Base-by-base conservation (phyloP, 2,329 filamentous ascomycete species). In the Colletotrichum simmondsii region DNA sequence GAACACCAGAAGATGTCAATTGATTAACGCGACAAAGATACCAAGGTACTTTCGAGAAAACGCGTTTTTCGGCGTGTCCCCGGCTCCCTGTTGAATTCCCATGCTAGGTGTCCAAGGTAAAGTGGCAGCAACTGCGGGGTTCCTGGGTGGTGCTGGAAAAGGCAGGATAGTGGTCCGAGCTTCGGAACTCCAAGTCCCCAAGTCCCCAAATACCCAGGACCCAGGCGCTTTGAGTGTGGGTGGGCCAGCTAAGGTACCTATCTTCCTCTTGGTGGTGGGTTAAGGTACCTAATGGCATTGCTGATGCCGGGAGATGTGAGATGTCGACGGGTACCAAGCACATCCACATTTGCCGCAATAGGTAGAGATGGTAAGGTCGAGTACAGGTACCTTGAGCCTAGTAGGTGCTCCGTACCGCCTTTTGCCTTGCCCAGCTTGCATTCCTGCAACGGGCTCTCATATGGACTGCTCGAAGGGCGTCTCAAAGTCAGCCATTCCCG, bases 61-160 rank as follows among this genome's bases (percentile, higher is more conserved):
- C 68, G 68, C 64, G 68, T 70, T 70, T 70, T 72, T 70, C 49
- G 59, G 65, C 59, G 69, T 59, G 24, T 16, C 59, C 24, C 60
- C 19, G 19, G 26, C 8, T 49, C 30, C 53, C 57, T 12, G 46
- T 24, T 7, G 6, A 42, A 49, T 49, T 49, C 42, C 42, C 42
- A 49, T 49, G 19, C 19, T 49, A 3, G 42, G 8, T 49, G 42
- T 49, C 42, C 42, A 49, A 49, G 42, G 42, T 35, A 56, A 68
- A 53, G 28, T 59, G 19, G 58, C 53, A 69, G 53, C 28, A 60
- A 58, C 58, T 72, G 70, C 70, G 65, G 70, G 70, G 65, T 72
- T 56, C 59, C 68, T 30, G 28, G 22, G 19, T 58, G 46, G n/a
- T 60, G n/a, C 59, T n/a, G 16, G 49, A 26, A 46, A 16, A 61